A percentile compares a stretch with the other conserved stretches of the same genome.
Conservation (phyloP, 2,329 filamentous ascomycete genomes). For the Pseudocercospora pini-densiflorae region DNA sequence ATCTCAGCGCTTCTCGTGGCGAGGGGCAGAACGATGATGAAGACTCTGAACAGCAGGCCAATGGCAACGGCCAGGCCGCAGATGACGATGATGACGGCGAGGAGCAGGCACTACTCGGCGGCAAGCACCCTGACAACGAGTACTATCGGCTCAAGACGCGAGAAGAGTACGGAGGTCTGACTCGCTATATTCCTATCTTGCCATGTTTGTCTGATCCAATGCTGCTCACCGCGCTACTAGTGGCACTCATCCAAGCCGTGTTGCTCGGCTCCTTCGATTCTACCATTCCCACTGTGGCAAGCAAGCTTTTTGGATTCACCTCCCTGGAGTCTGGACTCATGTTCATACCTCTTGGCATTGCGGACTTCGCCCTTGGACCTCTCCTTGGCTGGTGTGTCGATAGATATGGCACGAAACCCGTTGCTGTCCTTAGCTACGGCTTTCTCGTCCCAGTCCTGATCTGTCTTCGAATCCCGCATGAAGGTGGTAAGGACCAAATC, state of each 20-base stretch:
- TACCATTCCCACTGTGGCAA: slow-evolving; percentile 52
- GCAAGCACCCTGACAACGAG: slow-evolving; percentile 36
- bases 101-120: slow-evolving; percentile 46
- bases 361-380: slow-evolving; percentile 52
- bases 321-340: slow-evolving; percentile 51
- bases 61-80: background rate
- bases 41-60: slow-evolving; percentile 11
- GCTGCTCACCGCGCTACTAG: slow-evolving; percentile 45
- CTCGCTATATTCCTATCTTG: slow-evolving; percentile 55
- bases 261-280: slow-evolving; percentile 52
- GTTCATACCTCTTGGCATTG: slow-evolving; percentile 51
- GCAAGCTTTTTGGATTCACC: slow-evolving; percentile 50
- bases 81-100: slow-evolving; percentile 32
- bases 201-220: slow-evolving; percentile 47
- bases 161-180: slow-evolving; percentile 44
- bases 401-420: slow-evolving; percentile 49
- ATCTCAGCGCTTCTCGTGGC: slow-evolving; percentile 24
- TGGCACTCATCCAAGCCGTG: slow-evolving; percentile 52
- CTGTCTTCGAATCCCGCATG: slow-evolving; percentile 49
- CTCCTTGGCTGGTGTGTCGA: slow-evolving; percentile 55
- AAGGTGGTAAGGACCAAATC: slow-evolving; percentile 47
- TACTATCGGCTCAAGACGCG: slow-evolving; percentile 49
- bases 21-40: slow-evolving; percentile 18
- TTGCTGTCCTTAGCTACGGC: slow-evolving; percentile 48
- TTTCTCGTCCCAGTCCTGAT: slow-evolving; percentile 50